Evolutionary conservation across 2,329 filamentous ascomycete genomes (phyloP), one percentile per base, ranked within the genome.

Genomic region (Aureobasidium mangrovei): DNA sequence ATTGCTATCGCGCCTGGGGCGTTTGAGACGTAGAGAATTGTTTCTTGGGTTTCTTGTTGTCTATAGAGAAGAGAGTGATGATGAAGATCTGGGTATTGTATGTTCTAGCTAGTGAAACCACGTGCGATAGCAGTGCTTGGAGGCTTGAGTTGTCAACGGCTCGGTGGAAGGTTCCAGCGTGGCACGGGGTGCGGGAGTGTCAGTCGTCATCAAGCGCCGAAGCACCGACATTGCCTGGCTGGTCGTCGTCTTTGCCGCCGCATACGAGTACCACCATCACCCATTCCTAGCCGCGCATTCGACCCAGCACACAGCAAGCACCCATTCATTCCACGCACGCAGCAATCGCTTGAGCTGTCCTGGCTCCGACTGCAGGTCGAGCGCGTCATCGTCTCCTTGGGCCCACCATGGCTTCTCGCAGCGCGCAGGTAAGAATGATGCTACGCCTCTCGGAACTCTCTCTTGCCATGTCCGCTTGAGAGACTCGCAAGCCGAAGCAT

Each of bases 1-100:
- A 60, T 84, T 58, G 75, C 73, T 2, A 72, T 83, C 58, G 76
- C 77, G 26, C 76, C 77, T 3, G 60, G 61, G 39, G 69, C 65
- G 33, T 74, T 74, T 63, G 73, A 74, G 64, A 67, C 61, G 29
- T 42, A 49, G 42, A 35, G 52, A 42, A 18, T 7, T 2, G 3
- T 3, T 7, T 36, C 18, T 18, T 18, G 18, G 18, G 18, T 18
- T 18, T 18, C 18, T 18, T 18, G 18, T 18, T 18, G 18, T 18
- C 18, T 18, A 28, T 7, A 29, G 6, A 26, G 10, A 4, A 35
- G 31, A 35, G 26, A 27, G 10, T 45, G 27, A n/a, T 29, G 28
- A 24, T 18, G 10, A 4, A 44, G 18, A 18, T 18, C 18, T 18
- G 18, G 18, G 18, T 18, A 18, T 18, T 18, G 18, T 18, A 18